Evolutionary conservation across 306 rosid genomes (phyloP).

Genomic region (Cucurbita maxima): DNA sequence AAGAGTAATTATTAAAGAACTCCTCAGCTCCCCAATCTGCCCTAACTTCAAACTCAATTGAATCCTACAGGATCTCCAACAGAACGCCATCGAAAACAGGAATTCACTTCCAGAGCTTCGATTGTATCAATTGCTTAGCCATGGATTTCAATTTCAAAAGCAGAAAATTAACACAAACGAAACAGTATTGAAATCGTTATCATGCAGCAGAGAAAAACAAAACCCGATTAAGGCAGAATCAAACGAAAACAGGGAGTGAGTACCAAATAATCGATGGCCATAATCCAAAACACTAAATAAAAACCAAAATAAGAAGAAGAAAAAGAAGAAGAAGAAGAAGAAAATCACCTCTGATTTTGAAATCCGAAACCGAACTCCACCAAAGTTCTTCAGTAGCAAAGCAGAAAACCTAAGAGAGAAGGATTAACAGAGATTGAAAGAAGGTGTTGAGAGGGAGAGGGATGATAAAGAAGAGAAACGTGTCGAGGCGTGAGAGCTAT

Average conservation of each 20-base stretch:
- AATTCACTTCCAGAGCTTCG: not conserved
- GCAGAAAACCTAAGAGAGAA: constrained; percentile 1
- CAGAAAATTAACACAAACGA: not conserved
- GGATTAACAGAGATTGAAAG: not conserved
- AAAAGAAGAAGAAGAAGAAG: not conserved
- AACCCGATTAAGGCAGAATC: not conserved
- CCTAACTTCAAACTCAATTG: not conserved
- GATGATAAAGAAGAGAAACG: not conserved
- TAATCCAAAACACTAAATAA: not conserved
- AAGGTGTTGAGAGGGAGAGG: not conserved
- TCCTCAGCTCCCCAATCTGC: not conserved
- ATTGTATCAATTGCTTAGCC: not conserved
- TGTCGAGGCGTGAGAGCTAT: constrained; percentile 4
- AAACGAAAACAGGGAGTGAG: not conserved
- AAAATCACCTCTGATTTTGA: not conserved
- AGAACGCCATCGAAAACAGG: not conserved
- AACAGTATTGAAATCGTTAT: not conserved
- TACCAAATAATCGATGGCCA: not conserved
- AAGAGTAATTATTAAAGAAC: too few relatives aligned
- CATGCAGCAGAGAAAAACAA: not conserved
- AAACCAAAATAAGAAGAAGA: not conserved
- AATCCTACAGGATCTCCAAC: not conserved
- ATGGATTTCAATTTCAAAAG: not conserved
- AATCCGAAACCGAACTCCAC: not conserved
- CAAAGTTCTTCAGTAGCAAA: not conserved